Base-by-base conservation (phyloP, 495 filamentous ascomycete species). In the Annulohypoxylon moriforme region DNA sequence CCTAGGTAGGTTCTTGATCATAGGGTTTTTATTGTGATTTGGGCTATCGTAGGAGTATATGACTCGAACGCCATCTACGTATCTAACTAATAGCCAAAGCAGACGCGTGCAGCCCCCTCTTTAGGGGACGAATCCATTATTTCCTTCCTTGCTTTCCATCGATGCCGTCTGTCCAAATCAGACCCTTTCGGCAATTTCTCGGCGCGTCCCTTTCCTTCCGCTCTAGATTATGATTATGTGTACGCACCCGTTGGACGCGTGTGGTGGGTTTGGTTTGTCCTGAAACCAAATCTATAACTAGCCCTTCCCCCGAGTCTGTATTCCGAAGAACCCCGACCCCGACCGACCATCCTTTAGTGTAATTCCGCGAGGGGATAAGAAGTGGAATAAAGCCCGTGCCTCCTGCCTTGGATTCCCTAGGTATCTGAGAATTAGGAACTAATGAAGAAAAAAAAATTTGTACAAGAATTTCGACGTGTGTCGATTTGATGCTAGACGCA, bases 221-320 rank as follows among this genome's bases (percentile, higher is more conserved):
- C 47, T 47, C 16, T 53, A 56, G 46, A 73, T 69, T 73, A 73
- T 66, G 29, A 73, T 73, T 73, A 73, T 58, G 62, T 69, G 14
- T 61, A 52, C 58, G 46, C 58, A 14, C 52, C 66, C 34, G 58
- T 55, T n/a, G 20, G 57, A 66, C 62, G 71, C 36, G 50, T 50
- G 42, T 59, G 27, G 40, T 70, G 24, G 22, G 46, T 36, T 31
- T 52, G 33, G 55, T 11, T 56, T 24, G 62, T 58, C 65, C 31
- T 46, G 61, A 73, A 68, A 50, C 70, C 65, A 40, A 27, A 46
- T 73, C 64, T 66, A 69, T 72, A 69, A 49, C 70, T 56, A 40
- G 36, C 13, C 36, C 53, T 47, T 38, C 53, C 42, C 3, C 52
- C 29, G 36, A 65, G 8, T 57, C 55, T 50, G 50, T 46, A 53